Base-by-base conservation (phyloP, 2,329 filamentous ascomycete species). In the Aspergillus sp. region DNA sequence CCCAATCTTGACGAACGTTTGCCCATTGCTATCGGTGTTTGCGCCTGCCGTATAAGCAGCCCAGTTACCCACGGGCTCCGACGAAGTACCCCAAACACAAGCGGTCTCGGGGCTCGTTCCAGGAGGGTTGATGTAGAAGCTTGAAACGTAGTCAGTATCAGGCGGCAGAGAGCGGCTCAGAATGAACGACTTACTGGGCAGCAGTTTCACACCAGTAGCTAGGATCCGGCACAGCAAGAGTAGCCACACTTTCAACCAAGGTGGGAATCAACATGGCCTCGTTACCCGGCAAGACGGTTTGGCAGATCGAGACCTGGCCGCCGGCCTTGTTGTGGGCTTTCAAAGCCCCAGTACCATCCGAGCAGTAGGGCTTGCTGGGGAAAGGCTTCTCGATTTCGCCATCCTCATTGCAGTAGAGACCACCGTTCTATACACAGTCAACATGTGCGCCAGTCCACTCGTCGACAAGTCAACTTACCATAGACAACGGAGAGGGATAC, bases 201-300 rank as follows among this genome's bases (percentile, higher is more conserved):
- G 89, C 84, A 12, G 90, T 92, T 45, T 77, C 74, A 64, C 80
- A 84, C 90, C 89, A 93, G 74, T 93, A 93, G 56, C 76, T 81
- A 17, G 81, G 75, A 56, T 81, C 87, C 8, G 90, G 90, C 37
- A 93, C 89, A 50, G 90, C 89, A 55, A 93, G 78, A 31, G 81
- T 82, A n/a, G 80, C 78, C 23, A 68, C 73, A 61, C 79, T 76
- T 21, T 79, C 68, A 47, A 92, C 86, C 61, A 86, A 74, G n/a
- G 89, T 93, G 15, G 89, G 89, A 66, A 92, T 92, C 64, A 92
- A 79, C 89, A 93, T 93, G 60, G 87, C 87, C 77, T 93, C 90
- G 67, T 91, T 88, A 50, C 90, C 90, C 17, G 90, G 90, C 60
- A 92, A 75, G 14, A 91, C 87, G 4, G 90, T 93, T 75, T 93